Base-by-base conservation (phyloP, 2,329 filamentous ascomycete species). In the Fusarium denticulatum region DNA sequence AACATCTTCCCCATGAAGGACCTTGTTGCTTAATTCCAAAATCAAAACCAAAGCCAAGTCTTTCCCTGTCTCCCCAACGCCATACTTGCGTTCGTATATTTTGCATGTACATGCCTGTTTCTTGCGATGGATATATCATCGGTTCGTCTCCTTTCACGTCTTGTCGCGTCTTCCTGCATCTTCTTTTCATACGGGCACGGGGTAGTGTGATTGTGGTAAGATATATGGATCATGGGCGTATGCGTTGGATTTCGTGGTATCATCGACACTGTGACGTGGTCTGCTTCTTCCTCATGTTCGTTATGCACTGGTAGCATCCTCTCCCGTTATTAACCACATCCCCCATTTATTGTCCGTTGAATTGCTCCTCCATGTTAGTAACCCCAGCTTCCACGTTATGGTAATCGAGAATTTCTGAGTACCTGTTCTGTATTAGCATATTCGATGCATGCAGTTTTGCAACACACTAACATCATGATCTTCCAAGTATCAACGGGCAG, bases 401-500 rank as follows among this genome's bases (percentile, higher is more conserved):
- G 85, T 98, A 98, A 84, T 98, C 95, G 78, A 98, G 92, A 79
- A 99, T 98, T 83, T 98, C 96, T 59, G 95, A 97, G 87, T 98
- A 98, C 95, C 95, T 97, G 81, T 3, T 18, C 36, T 10, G 40
- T 57, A 61, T 78, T 67, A 76, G 59, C 36, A 39, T 24, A 22
- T 56, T 18, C 16, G n/a, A 26, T 46, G 22, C 16, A 6, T 26
- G 3, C 16, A 11, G 8, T 28, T 20, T 40, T 30, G 22, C 24
- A 20, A 40, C 15, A 13, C 22, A 60, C 93, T 81, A 88, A 97
- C 96, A 99, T 99, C 96, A 98, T 99, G 82, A 99, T 98, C 87
- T 99, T 99, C 96, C 96, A 99, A n/a, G 95, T 97, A 81, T 99
- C 96, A 57, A 98, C 95, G 2, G 96, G 96, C 64, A 99, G 87